phyloP scores from a whole-genome alignment of 169 alveolate species.

The Condylostoma magnum region DNA sequence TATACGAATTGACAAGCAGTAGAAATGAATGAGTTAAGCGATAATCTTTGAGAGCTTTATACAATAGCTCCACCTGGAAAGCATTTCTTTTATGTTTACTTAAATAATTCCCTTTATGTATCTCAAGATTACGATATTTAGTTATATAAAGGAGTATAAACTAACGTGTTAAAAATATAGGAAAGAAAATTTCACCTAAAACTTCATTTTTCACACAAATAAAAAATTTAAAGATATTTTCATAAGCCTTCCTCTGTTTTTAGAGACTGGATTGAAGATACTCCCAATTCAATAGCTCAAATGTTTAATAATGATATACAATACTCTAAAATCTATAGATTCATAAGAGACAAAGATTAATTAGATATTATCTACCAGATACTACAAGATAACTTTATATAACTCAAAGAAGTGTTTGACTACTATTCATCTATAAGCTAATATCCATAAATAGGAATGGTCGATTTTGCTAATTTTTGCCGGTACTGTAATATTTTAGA shows the following conservation, averaged over 20 bases:
- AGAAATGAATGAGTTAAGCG: neutral
- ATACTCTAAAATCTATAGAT: slow-evolving; percentile 50
- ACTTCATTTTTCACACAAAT: neutral
- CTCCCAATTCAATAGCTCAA: slow-evolving; percentile 14
- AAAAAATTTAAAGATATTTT: neutral
- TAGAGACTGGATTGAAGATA: slow-evolving; percentile 36
- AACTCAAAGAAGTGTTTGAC: slow-evolving; percentile 38
- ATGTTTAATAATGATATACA: slow-evolving; percentile 40
- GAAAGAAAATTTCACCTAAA: neutral
- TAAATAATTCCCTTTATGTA: neutral
- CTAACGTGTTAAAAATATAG: neutral
- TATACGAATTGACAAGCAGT: slow-evolving; percentile 3
- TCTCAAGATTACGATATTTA: neutral
- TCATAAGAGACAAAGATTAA: slow-evolving; percentile 39
- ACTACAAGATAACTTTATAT: slow-evolving; percentile 13
- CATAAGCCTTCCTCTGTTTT: slow-evolving; percentile 37
- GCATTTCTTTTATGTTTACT: slow-evolving; percentile 5
- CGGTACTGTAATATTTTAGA: slow-evolving; percentile 27
- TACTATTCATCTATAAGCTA: slow-evolving; percentile 8
- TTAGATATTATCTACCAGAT: neutral
- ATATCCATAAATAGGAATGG: slow-evolving; percentile 38
- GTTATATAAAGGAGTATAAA: neutral
- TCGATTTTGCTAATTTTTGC: slow-evolving; percentile 32
- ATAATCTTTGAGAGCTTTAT: neutral
- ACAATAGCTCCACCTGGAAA: slow-evolving; percentile 6